Percentiles rank a stretch among this genome's conserved stretches.
phyloP scores from a whole-genome alignment of 1,284 basidiomycete species.

The Leccinum griseonigrum region DNA sequence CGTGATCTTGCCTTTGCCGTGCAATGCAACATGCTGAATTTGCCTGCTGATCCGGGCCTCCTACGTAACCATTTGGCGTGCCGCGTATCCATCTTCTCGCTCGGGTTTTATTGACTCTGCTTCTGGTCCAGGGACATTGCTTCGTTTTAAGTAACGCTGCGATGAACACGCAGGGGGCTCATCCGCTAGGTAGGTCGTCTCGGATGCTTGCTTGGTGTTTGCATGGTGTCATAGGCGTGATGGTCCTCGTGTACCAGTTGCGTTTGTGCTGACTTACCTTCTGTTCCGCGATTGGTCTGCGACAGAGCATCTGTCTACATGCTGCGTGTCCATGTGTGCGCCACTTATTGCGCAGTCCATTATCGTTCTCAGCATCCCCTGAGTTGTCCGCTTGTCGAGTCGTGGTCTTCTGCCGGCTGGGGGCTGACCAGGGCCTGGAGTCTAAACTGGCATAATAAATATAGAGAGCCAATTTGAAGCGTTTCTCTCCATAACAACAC shows the following conservation, averaged over 20 bases:
- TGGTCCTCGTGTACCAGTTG: neutral
- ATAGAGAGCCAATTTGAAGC: conserved; percentile 38
- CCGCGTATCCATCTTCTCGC: neutral
- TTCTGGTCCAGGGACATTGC: too few relatives aligned
- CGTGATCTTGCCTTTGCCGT: neutral
- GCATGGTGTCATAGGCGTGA: neutral
- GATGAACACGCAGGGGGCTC: neutral
- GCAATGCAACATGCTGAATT: neutral
- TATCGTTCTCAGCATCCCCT: neutral
- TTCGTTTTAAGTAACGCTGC: too few relatives aligned
- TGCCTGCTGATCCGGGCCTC: neutral
- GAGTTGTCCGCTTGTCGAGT: neutral
- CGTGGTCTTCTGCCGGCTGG: neutral
- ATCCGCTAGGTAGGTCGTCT: neutral
- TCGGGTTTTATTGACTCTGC: neutral
- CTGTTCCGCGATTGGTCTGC: neutral
- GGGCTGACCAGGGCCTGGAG: neutral
- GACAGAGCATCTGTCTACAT: neutral
- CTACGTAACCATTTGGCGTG: neutral
- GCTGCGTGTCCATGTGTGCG: neutral
- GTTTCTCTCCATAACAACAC: conserved; percentile 41
- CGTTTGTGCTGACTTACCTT: neutral
- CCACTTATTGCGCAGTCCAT: neutral
- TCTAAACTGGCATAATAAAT: conserved; percentile 9
- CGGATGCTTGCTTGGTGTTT: neutral